Evolutionary conservation across 2,329 filamentous ascomycete species (phyloP).

Genomic region (Trichoderma atroviride): DNA sequence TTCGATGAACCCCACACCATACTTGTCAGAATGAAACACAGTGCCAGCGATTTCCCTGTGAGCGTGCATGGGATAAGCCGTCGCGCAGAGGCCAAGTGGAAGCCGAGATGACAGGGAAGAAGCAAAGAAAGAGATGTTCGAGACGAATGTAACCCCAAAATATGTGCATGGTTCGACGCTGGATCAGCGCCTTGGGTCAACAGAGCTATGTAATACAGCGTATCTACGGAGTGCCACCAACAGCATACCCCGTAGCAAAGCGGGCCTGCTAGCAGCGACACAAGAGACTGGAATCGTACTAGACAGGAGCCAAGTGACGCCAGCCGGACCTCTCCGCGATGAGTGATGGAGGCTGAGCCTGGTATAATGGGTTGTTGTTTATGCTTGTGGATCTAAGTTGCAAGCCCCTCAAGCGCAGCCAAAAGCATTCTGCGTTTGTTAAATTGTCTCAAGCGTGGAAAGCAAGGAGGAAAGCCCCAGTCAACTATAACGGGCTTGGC

Average conservation of each 20-base stretch:
- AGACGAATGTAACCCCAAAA: conserved; percentile 21
- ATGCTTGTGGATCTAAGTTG: conserved; percentile 4
- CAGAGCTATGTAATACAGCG: not conserved
- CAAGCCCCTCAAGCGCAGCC: not conserved
- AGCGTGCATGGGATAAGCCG: not conserved
- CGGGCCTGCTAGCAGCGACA: conserved; percentile 1
- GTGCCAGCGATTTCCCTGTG: not conserved
- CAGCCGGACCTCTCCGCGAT: not conserved
- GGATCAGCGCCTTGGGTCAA: not conserved
- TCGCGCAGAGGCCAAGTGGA: conserved; percentile 4
- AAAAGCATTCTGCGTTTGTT: conserved; percentile 5
- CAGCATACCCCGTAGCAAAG: not conserved
- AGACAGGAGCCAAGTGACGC: conserved; percentile 4
- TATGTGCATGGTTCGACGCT: conserved; percentile 12
- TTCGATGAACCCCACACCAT: conserved; percentile 16
- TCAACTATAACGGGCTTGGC: not conserved
- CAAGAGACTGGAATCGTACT: not conserved
- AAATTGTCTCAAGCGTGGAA: conserved; percentile 7
- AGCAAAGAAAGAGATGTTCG: not conserved
- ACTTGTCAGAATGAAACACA: conserved; percentile 23
- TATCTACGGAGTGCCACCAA: not conserved
- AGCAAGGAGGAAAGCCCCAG: not conserved
- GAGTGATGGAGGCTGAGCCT: not conserved
- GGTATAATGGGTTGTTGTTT: conserved; percentile 11
- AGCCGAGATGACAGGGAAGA: not conserved